These are phyloP conservation scores for Linnemannia exigua DNA, from an alignment of 192 early-diverging fungal species.

Conservation along the genomic window DNA sequence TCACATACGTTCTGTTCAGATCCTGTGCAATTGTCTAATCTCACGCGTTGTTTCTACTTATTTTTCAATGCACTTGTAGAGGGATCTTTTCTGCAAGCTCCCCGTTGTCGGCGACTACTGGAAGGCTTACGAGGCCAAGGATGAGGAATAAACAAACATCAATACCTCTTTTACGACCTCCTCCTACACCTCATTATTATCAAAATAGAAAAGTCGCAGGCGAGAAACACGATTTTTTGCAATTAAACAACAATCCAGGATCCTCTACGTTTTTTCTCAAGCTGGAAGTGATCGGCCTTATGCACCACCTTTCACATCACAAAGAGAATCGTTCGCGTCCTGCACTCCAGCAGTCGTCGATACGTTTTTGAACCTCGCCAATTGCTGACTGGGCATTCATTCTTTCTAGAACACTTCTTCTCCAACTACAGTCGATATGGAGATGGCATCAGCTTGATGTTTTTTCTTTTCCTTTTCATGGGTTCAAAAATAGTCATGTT, in stretches of 20 bases:
- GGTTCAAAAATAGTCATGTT: too few relatives aligned
- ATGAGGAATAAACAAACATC: conserved; percentile 55
- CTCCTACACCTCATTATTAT: not conserved
- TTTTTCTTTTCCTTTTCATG: too few relatives aligned
- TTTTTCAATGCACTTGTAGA: conserved; percentile 19
- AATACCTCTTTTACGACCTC: conserved; percentile 3
- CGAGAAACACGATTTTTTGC: not conserved
- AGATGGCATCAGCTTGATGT: too few relatives aligned
- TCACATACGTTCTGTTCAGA: too few relatives aligned
- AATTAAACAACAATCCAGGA: not conserved
- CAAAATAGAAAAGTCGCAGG: not conserved
- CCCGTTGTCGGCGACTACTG: conserved; percentile 53
- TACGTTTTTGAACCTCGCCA: too few relatives aligned
- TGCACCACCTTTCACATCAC: not conserved
- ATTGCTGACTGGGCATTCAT: too few relatives aligned
- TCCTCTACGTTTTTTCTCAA: too few relatives aligned
- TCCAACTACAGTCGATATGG: too few relatives aligned
- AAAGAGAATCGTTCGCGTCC: too few relatives aligned
- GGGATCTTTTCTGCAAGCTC: conserved; percentile 58
- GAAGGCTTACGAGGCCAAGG: conserved; percentile 58
- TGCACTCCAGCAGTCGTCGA: too few relatives aligned
- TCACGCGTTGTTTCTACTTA: not conserved
- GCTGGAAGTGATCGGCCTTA: not conserved
- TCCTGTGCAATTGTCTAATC: not conserved
- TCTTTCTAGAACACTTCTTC: too few relatives aligned